Base-by-base conservation (phyloP, 352 stramenopile genomes). In the Phytophthora foliorum region DNA sequence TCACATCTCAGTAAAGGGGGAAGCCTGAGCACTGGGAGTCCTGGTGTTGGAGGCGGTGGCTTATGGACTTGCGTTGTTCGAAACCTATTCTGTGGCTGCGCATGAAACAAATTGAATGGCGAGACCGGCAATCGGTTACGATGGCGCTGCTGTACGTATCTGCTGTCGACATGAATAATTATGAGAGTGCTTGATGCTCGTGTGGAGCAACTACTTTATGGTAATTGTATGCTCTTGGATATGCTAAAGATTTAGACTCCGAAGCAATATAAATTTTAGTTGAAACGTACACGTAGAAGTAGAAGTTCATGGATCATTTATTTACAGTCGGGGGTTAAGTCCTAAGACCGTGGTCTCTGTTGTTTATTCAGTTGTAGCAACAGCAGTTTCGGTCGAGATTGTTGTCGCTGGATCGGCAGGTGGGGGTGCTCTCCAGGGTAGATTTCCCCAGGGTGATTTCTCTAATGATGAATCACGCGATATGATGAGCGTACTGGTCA, bases 51-150 rank as follows among this genome's bases (percentile, higher is more conserved):
- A 31, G 36, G 49, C 46, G 52, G 60, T 36, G 59, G 57, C 4
- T 22, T 79, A 2, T 79, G 71, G 71, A 51, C 52, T 9, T 66
- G 57, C 22, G 56, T 79, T 38, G 46, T 67, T 64, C 67, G 67
- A 8, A 75, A 56, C 3, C 61, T 79, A 55, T 67, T 75, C 46
- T 78, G 71, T 34, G 66, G 71, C 22, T 74, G 70, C 36, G 36
- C 51, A 19, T 76, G 50, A 75, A 62, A n/a, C 27, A 8, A 38
- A n/a, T 14, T 13, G 13, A 57, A 44, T 21, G 31, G 14, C 36
- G 48, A 41, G 13, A n/a, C 36, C 51, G 22, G 25, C 19, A 42
- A 29, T 52, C 55, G 19, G 8, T 42, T 45, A 9, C 16, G 53
- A 60, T 17, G 27, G 16, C 11, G 21, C 19, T 38, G 41, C 3